Conservation (phyloP, 169 alveolate species). For the Blepharisma undulans region DNA sequence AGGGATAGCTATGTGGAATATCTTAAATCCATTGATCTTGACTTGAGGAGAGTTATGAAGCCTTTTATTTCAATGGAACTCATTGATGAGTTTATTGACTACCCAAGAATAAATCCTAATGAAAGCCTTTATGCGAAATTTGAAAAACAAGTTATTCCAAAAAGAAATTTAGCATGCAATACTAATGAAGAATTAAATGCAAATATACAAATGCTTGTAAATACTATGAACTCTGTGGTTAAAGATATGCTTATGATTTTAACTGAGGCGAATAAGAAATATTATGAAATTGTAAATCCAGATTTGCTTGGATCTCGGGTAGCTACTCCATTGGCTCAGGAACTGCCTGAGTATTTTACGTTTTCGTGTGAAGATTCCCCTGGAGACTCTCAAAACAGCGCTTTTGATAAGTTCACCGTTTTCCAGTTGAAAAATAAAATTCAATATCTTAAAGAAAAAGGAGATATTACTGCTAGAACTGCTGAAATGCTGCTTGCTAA, state of each 20-base stretch:
- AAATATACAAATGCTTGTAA: constrained; percentile 20
- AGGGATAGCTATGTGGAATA: neutral
- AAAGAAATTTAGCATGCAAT: neutral
- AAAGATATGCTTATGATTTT: constrained; percentile 8
- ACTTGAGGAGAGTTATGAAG: constrained; percentile 10
- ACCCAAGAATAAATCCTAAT: constrained; percentile 9
- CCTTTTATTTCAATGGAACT: constrained; percentile 16
- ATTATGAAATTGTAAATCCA: constrained; percentile 9
- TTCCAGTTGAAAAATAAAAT: neutral
- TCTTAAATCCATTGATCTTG: constrained; percentile 22
- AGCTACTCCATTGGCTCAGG: constrained; percentile 11
- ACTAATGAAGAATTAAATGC: neutral
- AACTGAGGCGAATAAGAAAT: constrained; percentile 8
- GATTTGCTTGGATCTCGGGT: neutral
- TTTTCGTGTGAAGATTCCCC: neutral
- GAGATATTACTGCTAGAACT: neutral
- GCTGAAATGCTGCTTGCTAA: neutral
- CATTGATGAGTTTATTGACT: neutral
- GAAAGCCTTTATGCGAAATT: neutral
- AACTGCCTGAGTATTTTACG: constrained; percentile 22
- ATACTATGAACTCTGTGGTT: constrained; percentile 7
- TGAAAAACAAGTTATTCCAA: neutral
- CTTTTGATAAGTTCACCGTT: neutral
- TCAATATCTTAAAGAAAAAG: neutral
- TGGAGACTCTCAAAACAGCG: neutral